Base-by-base conservation (phyloP, 768 basidiomycete species). In the Neoboletus subvelutipes region DNA sequence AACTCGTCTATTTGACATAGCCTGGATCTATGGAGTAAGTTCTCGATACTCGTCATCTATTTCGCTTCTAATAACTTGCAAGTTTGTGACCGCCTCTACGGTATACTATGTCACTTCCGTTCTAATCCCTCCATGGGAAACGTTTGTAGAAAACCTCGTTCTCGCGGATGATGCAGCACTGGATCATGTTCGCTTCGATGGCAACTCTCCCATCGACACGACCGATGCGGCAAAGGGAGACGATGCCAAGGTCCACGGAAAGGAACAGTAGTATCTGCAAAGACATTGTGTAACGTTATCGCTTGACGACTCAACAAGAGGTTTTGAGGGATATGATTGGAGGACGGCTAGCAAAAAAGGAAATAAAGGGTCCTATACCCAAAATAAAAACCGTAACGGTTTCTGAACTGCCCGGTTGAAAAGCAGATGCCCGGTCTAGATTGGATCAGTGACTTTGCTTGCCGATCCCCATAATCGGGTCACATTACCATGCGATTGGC, bases 1-100 rank as follows among this genome's bases (percentile, higher is more conserved):
- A 2, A 65, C 66, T 2, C 79, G 76, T 58, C 68, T 90, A 10
- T 92, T 86, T 65, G 83, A 88, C 65, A 79, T 92, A 57, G 82
- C 86, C 3, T 94, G 87, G 85, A 66, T 93, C 18, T 90, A 85
- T 64, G 87, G 88, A 54, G 88, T 90, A 70, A 52, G 84, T 73
- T 24, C 18, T 36, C 24, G 29, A 48, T 51, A 5, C 31, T 5
- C 20, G 22, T 51, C 37, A 17, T 26, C 3, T 22, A 4, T 29
- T 43, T 6, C 39, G 1, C 28, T 18, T 40, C 4, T 31, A 18
- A 46, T 46, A 13, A 3, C 10, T 40, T 40, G 15, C 17, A 45
- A 71, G 71, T 71, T 71, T 17, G 51, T 64, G 24, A 57, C 63
- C 5, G 58, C 67, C 13, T 71, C 61, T 5, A 34, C 50, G 42